A percentile compares a stretch with the other conserved stretches of the same genome.
These are phyloP conservation scores for Ceratobasidium sp. DNA, from an alignment of 1,284 basidiomycete genomes.

Conservation along the genomic window DNA sequence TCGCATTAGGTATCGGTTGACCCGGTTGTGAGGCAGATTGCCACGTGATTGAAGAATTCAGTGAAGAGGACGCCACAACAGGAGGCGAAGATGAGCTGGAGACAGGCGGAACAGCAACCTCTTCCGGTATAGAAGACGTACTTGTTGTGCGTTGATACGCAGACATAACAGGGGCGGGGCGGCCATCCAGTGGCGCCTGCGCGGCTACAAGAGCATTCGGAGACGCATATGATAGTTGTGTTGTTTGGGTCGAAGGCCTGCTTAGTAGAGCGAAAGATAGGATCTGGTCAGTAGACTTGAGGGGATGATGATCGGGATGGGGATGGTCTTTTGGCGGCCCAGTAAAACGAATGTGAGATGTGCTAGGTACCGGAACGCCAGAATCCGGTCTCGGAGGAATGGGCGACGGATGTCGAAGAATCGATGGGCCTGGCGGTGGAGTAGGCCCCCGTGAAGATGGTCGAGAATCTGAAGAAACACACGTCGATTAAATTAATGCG, in stretches of 20 bases:
- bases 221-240: background rate
- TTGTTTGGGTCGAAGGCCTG: background rate
- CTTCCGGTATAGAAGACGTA: background rate
- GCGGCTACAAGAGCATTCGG: background rate
- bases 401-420: slow-evolving; percentile 33
- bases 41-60: slow-evolving; percentile 19
- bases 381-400: slow-evolving; percentile 15
- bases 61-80: slow-evolving; percentile 13
- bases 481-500: background rate
- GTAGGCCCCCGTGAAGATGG: slow-evolving; percentile 28
- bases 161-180: background rate
- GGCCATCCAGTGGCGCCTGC: background rate
- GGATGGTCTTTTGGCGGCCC: slow-evolving; percentile 34
- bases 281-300: slow-evolving; percentile 14
- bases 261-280: background rate
- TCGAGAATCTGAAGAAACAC: slow-evolving; percentile 14
- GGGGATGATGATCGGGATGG: slow-evolving; percentile 24
- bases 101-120: background rate
- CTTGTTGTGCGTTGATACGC: background rate
- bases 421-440: slow-evolving; percentile 25
- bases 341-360: slow-evolving; percentile 31
- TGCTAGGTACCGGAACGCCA: background rate
- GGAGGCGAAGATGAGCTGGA: background rate
- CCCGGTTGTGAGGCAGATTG: slow-evolving; percentile 23
- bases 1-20: background rate